Evolutionary conservation across 768 basidiomycete species (phyloP), one percentile per base, ranked within the genome.

Genomic region (Tricholoma hemisulphureum): DNA sequence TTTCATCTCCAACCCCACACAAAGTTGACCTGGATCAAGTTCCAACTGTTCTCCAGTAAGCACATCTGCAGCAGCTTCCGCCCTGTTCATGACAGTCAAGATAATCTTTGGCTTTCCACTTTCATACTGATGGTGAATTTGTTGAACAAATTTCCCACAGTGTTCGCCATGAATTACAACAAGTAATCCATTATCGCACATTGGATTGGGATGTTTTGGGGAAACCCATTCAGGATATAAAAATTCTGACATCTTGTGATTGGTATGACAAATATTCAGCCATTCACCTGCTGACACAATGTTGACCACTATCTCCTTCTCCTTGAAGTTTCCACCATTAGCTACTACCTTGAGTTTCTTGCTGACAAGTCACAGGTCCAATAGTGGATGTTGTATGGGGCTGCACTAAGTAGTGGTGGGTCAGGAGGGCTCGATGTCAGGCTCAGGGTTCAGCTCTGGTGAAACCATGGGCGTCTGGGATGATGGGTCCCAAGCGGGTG

Each of bases 401-500:
- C n/a, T 31, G 28, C 43, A 18, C n/a, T n/a, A n/a, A 9, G n/a
- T 18, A 11, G 32, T n/a, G 41, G n/a, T n/a, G n/a, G n/a, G n/a
- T n/a, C n/a, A n/a, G n/a, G n/a, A n/a, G n/a, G n/a, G n/a, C n/a
- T n/a, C n/a, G n/a, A n/a, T n/a, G n/a, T n/a, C n/a, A n/a, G n/a
- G n/a, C n/a, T n/a, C n/a, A n/a, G n/a, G n/a, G n/a, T n/a, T n/a
- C n/a, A n/a, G n/a, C n/a, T n/a, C n/a, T n/a, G 41, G 16, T n/a
- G 7, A 23, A 5, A 23, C 41, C n/a, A 31, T 31, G 5, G 23
- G 43, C 23, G 43, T 45, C 11, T 7, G 7, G 29, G 49, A 51
- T 51, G 49, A 51, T 51, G 49, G 49, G 20, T 51, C 16, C 49
- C 49, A 51, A 14, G 49, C 49, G 18, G 49, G 49, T 24, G 43